Base-by-base conservation (phyloP, 768 basidiomycete species). In the Naematelia encephala region DNA sequence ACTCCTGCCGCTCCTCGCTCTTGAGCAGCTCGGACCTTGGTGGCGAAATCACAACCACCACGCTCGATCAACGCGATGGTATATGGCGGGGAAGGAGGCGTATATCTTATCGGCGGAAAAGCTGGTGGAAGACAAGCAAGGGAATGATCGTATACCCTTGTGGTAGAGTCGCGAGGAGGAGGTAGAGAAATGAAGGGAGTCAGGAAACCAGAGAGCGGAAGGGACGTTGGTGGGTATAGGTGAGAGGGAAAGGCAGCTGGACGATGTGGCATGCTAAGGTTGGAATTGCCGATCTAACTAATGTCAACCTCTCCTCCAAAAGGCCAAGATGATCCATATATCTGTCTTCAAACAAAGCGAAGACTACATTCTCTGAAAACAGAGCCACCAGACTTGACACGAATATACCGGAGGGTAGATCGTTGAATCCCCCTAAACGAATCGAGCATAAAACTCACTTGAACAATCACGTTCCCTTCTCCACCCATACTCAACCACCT, bases 41-140 rank as follows among this genome's bases (percentile, higher is more conserved):
- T 87, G 11, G 89, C 87, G 72, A 98, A 98, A 59, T 91, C 86
- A 75, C 94, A 98, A 53, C 84, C 79, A 1, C 93, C 93, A 42
- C 94, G 81, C 75, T 94, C 88, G 0, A 96, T 86, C 51, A 97
- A 82, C 0, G 91, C 94, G 73, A 97, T 89, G 88, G 23, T 59
- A 13, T 45, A 54, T 11, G 62, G 68, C n/a, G 19, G 26, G 14
- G 25, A 21, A 21, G 27, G 61, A 28, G 27, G 34, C 0, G 12
- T 25, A 46, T 29, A 61, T 39, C 59, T 51, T 19, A 63, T 53
- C 5, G 59, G 54, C 1, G 67, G 69, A 49, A 55, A 64, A 12
- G 48, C 44, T 10, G 71, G 58, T n/a, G 67, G 55, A 11, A 69
- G 22, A 55, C 67, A 69, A 0, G 64, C 68, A 3, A 56, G 30